These are phyloP conservation scores for Penicillium sp. DNA, from an alignment of 2,329 filamentous ascomycete genomes.

Conservation along the genomic window DNA sequence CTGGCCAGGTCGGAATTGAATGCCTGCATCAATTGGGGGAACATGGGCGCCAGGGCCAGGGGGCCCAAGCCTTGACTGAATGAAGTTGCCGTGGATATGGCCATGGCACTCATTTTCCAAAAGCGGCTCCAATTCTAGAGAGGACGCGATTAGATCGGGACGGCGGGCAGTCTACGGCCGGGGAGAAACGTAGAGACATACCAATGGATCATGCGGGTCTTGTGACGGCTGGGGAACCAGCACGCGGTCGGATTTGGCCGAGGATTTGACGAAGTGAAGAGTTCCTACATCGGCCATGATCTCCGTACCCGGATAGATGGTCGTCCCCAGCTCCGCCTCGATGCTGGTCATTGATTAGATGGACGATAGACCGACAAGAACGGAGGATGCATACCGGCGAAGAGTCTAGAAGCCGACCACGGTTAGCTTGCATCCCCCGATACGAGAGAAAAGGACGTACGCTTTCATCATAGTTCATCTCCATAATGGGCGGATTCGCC, in stretches of 20 bases:
- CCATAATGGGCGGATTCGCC: constrained; percentile 36
- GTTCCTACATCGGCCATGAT: constrained; percentile 61
- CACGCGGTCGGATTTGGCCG: constrained; percentile 41
- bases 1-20: constrained; percentile 55
- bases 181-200: constrained; percentile 19
- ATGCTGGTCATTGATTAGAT: constrained; percentile 46
- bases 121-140: constrained; percentile 47
- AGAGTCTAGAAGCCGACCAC: constrained; percentile 14
- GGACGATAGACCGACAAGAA: not conserved
- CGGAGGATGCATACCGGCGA: constrained; percentile 19
- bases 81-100: constrained; percentile 46
- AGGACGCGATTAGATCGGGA: not conserved
- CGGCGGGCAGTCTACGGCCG: not conserved
- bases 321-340: constrained; percentile 53
- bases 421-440: not conserved
- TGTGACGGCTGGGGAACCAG: constrained; percentile 54
- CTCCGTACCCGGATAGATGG: constrained; percentile 59
- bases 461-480: constrained; percentile 49
- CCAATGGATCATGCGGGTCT: constrained; percentile 48
- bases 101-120: constrained; percentile 53
- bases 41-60: constrained; percentile 58
- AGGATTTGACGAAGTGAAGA: constrained; percentile 63
- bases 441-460: constrained; percentile 22
- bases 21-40: constrained; percentile 55
- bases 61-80: constrained; percentile 58